Conservation (phyloP, 441 rosid genomes). For the Populus hybrid region DNA sequence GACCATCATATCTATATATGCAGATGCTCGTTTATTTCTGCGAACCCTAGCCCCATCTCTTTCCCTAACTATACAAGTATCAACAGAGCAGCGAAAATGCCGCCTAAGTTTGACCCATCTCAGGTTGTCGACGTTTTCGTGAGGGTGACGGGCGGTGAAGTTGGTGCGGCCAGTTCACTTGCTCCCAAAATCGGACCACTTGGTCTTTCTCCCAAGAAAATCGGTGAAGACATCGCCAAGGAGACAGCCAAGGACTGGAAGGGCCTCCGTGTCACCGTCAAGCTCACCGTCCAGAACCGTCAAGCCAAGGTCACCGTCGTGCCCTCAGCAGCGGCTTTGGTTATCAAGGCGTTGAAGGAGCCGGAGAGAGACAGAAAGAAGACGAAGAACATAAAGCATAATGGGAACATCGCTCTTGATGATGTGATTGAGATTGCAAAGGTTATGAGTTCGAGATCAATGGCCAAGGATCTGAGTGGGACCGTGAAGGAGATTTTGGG, state of each 20-base stretch:
- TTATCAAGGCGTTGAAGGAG: constrained; percentile 80
- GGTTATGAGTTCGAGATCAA: constrained; percentile 72
- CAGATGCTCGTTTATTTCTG: not conserved
- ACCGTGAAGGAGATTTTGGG: constrained; percentile 80
- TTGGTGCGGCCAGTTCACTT: constrained; percentile 67
- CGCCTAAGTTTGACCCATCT: constrained; percentile 76
- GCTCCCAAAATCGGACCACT: constrained; percentile 84
- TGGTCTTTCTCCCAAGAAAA: constrained; percentile 84
- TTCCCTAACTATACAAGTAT: not conserved
- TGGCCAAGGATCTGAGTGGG: constrained; percentile 75
- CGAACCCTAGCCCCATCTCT: not conserved
- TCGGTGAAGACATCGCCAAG: constrained; percentile 85
- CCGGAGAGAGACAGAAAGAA: constrained; percentile 85
- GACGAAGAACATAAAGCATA: constrained; percentile 80
- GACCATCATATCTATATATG: not conserved
- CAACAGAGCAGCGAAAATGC: constrained; percentile 34
- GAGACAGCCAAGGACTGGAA: constrained; percentile 91
- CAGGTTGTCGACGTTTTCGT: constrained; percentile 79
- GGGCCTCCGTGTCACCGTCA: constrained; percentile 76
- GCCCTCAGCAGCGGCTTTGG: constrained; percentile 75
- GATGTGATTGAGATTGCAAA: constrained; percentile 80
- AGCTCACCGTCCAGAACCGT: constrained; percentile 82
- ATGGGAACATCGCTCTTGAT: constrained; percentile 64
- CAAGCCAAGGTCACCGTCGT: constrained; percentile 84
- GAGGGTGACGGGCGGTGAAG: constrained; percentile 86